Percentiles rank a stretch among this genome's conserved stretches.
phyloP scores from a whole-genome alignment of 1,284 basidiomycete genomes.

The Cutaneotrichosporon cavernicola region DNA sequence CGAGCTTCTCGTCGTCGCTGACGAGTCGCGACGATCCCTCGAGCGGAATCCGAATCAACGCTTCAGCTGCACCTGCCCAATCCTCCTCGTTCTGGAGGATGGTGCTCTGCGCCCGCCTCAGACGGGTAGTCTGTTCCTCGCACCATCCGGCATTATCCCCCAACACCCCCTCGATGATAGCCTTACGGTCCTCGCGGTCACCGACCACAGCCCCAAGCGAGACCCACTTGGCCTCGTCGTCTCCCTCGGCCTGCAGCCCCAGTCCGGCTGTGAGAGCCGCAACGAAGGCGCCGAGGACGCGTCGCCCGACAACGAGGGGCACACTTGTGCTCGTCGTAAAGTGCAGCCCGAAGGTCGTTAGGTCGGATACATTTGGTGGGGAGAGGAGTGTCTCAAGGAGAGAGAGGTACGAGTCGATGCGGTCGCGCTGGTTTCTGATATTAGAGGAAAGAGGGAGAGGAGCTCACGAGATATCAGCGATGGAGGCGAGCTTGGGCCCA shows the following conservation, averaged over 20 bases:
- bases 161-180: constrained; percentile 45
- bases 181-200: constrained; percentile 31
- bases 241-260: constrained; percentile 19
- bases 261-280: constrained; percentile 37
- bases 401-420: constrained; percentile 66
- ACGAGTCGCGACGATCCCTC: constrained; percentile 81
- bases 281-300: constrained; percentile 44
- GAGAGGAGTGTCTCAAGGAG: constrained; percentile 44
- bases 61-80: constrained; percentile 86
- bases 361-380: constrained; percentile 57
- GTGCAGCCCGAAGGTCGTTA: constrained; percentile 41
- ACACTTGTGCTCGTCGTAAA: constrained; percentile 43
- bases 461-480: constrained; percentile 17
- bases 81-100: constrained; percentile 86
- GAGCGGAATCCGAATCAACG: constrained; percentile 84
- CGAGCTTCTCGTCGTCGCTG: constrained; percentile 80
- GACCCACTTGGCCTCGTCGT: constrained; percentile 31
- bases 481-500: constrained; percentile 12
- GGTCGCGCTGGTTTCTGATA: constrained; percentile 67
- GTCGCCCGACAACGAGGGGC: constrained; percentile 46
- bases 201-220: constrained; percentile 34
- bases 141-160: constrained; percentile 64
- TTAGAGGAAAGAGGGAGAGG: background rate
- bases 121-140: constrained; percentile 87
- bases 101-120: constrained; percentile 83